These are phyloP conservation scores for rapeseed (Brassica napus) DNA, from an alignment of 345 rosid genomes.

Conservation along the genomic window Da-Ae NC_063435.1:11049501-11050000, in stretches of 20 bases:
- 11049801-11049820: not conserved
- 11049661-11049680: not conserved
- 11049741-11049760: not conserved
- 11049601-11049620: not conserved
- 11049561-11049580: not conserved
- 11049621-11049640: not conserved
- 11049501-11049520: too few species aligned
- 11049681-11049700: not conserved
- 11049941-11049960: slow-evolving; percentile 25
- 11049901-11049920: slow-evolving; percentile 20
- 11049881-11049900: slow-evolving; percentile 32
- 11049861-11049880: slow-evolving; percentile 36
- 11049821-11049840: slow-evolving; percentile 35
- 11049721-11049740: not conserved
- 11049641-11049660: not conserved
- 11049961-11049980: slow-evolving; percentile 1
- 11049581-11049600: not conserved
- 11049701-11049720: not conserved
- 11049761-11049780: not conserved
- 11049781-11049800: not conserved
- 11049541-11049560: not conserved
- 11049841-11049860: not conserved
- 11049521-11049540: not conserved
- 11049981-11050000: not conserved
- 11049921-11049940: slow-evolving; percentile 23